Evolutionary conservation across 495 filamentous ascomycete genomes (phyloP).

Genomic region (Aspergillus taichungensis): DNA sequence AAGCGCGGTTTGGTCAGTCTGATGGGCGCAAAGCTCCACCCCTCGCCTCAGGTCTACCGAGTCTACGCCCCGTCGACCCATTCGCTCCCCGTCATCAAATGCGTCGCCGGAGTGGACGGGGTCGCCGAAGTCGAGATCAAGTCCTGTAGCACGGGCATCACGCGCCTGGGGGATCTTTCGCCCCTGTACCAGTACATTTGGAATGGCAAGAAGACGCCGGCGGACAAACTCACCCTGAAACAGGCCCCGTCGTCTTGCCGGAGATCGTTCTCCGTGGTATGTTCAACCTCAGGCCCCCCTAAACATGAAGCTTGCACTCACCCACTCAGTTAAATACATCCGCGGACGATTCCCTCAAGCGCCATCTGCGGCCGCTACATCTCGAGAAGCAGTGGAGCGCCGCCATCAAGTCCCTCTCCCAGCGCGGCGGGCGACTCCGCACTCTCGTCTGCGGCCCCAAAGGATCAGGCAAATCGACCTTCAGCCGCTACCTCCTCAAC

Average conservation of each 20-base stretch:
- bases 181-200: conserved; percentile 68
- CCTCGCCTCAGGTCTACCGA: conserved; percentile 43
- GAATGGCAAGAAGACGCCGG: conserved; percentile 44
- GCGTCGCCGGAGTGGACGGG: conserved; percentile 37
- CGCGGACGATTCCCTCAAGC: conserved; percentile 38
- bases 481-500: conserved; percentile 68
- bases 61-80: conserved; percentile 71
- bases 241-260: conserved; percentile 13
- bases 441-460: conserved; percentile 71
- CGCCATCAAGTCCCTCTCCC: conserved; percentile 33
- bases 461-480: conserved; percentile 79
- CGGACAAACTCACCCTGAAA: conserved; percentile 31
- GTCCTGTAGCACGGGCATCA: conserved; percentile 46
- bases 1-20: conserved; percentile 54
- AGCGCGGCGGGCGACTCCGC: conserved; percentile 25
- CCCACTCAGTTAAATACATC: conserved; percentile 34
- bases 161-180: conserved; percentile 50
- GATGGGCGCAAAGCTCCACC: conserved; percentile 53
- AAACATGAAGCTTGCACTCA: conserved; percentile 2
- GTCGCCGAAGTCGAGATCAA: conserved; percentile 42
- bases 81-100: conserved; percentile 63
- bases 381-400: conserved; percentile 56
- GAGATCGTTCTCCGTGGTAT: conserved; percentile 38
- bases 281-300: conserved; percentile 4
- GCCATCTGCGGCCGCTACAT: conserved; percentile 51